A percentile compares a stretch with the other conserved stretches of the same genome.
These are phyloP conservation scores for Termitomyces sp. DNA, from an alignment of 768 basidiomycete species.

Conservation along the genomic window DNA sequence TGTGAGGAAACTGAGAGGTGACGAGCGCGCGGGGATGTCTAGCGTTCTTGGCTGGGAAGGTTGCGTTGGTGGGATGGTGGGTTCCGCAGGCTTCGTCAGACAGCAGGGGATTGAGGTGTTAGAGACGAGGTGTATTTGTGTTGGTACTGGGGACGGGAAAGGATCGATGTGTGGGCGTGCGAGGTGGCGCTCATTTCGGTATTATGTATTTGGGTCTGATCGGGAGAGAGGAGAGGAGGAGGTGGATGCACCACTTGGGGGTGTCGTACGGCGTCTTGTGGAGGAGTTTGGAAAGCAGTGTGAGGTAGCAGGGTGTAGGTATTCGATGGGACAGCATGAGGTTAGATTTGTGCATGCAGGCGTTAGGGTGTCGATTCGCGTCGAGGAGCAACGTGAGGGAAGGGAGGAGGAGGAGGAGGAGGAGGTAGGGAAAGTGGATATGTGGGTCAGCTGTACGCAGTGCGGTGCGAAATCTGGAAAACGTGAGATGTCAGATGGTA, in stretches of 20 bases:
- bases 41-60: constrained; percentile 61
- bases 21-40: not conserved
- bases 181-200: constrained; percentile 46
- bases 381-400: constrained; percentile 3
- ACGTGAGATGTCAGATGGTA: constrained; percentile 39
- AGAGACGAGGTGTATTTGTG: constrained; percentile 6
- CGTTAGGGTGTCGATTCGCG: constrained; percentile 22
- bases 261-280: constrained; percentile 30
- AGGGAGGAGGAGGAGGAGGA: constrained; percentile 7
- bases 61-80: constrained; percentile 40
- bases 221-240: constrained; percentile 19
- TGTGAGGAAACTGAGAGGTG: constrained; percentile 26
- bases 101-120: constrained; percentile 13
- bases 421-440: constrained; percentile 22
- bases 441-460: constrained; percentile 46
- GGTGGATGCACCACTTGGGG: constrained; percentile 31
- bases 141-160: not conserved
- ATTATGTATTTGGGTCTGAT: constrained; percentile 26
- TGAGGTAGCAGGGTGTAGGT: constrained; percentile 25
- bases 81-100: constrained; percentile 22
- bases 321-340: constrained; percentile 38
- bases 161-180: constrained; percentile 34
- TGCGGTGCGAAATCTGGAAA: constrained; percentile 34
- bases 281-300: constrained; percentile 30
- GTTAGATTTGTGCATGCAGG: constrained; percentile 36